These are phyloP conservation scores for Vigna angularis DNA, from an alignment of 306 rosid genomes.

Conservation along the genomic window DNA sequence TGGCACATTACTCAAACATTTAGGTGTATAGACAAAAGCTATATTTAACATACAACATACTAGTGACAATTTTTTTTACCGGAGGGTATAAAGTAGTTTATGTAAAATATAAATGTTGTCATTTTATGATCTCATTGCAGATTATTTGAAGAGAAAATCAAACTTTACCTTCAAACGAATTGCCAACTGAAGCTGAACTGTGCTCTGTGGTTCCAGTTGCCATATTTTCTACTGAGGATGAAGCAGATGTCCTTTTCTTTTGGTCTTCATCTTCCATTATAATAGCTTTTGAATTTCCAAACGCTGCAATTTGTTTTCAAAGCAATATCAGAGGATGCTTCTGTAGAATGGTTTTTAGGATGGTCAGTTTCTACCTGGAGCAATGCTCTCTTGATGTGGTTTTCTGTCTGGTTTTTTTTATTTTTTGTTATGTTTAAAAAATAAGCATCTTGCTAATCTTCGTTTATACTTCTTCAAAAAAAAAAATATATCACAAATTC, in stretches of 20 bases:
- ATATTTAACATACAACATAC: not conserved
- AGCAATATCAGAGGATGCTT: slow-evolving; percentile 7
- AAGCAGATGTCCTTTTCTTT: slow-evolving; percentile 29
- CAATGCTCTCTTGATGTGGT: not conserved
- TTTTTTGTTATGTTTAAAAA: not conserved
- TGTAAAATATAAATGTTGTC: not conserved
- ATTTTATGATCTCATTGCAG: slow-evolving; percentile 13
- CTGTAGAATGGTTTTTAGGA: not conserved
- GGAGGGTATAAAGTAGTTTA: slow-evolving; percentile 1
- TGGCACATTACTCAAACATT: slow-evolving; percentile 1
- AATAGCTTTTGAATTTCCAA: slow-evolving; percentile 55
- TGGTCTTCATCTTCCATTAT: slow-evolving; percentile 50
- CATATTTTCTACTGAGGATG: slow-evolving; percentile 36
- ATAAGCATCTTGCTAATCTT: not conserved
- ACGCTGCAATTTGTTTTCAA: slow-evolving; percentile 55
- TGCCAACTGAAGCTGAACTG: slow-evolving; percentile 39
- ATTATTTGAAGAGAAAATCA: not conserved
- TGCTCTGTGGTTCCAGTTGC: slow-evolving; percentile 6
- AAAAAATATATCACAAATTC: too few species aligned
- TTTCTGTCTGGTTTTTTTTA: not conserved
- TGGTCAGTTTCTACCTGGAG: not conserved
- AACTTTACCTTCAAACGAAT: slow-evolving; percentile 48
- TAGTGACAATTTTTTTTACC: not conserved
- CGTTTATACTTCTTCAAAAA: too few species aligned
- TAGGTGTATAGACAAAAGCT: slow-evolving; percentile 1